Percentiles rank a stretch among this genome's conserved stretches.
Evolutionary conservation across 2,329 filamentous ascomycete genomes (phyloP).

Genomic region (Nemania bipapillata): DNA sequence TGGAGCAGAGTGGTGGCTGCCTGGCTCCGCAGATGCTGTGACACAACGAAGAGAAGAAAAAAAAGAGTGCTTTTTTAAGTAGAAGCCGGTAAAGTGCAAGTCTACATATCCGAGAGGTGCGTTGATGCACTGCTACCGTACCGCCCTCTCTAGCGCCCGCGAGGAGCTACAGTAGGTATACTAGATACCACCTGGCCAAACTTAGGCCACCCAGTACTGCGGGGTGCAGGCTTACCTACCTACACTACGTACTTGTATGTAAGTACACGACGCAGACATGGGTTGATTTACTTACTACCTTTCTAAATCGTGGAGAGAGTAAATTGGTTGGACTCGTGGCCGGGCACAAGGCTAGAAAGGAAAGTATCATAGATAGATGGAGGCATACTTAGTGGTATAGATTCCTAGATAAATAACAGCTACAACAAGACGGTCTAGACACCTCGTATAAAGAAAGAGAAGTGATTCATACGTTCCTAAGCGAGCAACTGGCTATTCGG

Average conservation of each 20-base stretch:
- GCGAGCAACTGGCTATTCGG: neutral
- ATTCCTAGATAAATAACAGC: neutral
- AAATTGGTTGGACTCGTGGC: too few species aligned
- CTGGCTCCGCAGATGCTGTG: neutral
- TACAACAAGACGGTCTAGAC: neutral
- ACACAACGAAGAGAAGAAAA: neutral
- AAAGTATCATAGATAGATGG: too few species aligned
- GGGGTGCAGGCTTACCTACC: too few species aligned
- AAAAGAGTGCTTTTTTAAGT: neutral
- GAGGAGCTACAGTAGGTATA: slow-evolving; percentile 9
- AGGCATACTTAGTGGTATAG: too few species aligned
- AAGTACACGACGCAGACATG: too few species aligned
- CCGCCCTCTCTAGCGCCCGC: neutral
- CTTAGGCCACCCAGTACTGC: too few species aligned
- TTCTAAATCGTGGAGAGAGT: too few species aligned
- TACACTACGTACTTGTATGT: too few species aligned
- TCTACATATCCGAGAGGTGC: neutral
- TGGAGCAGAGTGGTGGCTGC: neutral
- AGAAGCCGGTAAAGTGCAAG: neutral
- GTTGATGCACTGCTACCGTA: slow-evolving; percentile 14
- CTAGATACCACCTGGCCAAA: too few species aligned
- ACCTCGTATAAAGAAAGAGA: neutral
- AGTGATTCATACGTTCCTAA: neutral
- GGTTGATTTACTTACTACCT: too few species aligned
- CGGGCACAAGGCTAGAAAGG: too few species aligned